A percentile compares a stretch with the other conserved stretches of the same genome.
Conservation (phyloP, 306 rosid species). For the Sindora glabra region DNA sequence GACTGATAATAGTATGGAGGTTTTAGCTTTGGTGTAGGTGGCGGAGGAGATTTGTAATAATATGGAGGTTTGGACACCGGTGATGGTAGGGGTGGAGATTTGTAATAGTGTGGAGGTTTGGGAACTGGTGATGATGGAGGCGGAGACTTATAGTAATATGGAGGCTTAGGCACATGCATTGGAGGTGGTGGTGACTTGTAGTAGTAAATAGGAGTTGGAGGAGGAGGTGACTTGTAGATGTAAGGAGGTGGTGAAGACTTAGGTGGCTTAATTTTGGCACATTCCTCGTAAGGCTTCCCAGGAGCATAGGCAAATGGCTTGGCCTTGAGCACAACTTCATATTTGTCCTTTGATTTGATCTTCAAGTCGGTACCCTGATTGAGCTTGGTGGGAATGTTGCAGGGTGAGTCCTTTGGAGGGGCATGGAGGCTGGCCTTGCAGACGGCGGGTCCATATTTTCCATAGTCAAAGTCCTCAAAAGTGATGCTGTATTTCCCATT, state of each 20-base stretch:
- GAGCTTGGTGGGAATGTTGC: constrained; percentile 59
- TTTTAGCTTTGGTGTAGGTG: constrained; percentile 17
- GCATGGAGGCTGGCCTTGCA: constrained; percentile 77
- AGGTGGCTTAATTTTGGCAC: constrained; percentile 24
- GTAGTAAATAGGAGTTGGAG: constrained; percentile 25
- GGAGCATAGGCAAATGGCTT: constrained; percentile 87
- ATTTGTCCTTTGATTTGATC: constrained; percentile 62
- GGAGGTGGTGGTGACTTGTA: constrained; percentile 50
- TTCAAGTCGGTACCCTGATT: constrained; percentile 52
- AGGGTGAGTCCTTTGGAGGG: constrained; percentile 68
- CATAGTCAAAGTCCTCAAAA: constrained; percentile 47
- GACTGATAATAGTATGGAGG: constrained; percentile 27
- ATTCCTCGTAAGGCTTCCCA: constrained; percentile 55
- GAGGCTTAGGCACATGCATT: background rate
- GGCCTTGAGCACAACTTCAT: constrained; percentile 65
- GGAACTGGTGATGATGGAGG: constrained; percentile 22
- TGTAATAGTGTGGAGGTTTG: background rate
- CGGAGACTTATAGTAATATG: constrained; percentile 12
- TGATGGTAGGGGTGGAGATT: background rate
- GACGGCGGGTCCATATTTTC: constrained; percentile 52
- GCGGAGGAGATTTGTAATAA: constrained; percentile 8
- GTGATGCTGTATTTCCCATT: constrained; percentile 73
- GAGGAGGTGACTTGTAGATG: constrained; percentile 43
- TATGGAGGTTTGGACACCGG: constrained; percentile 9
- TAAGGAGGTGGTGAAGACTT: constrained; percentile 68